Evolutionary conservation across 1,284 basidiomycete genomes (phyloP), one percentile per base, ranked within the genome.

Genomic region (Thecaphora thlaspeos): DNA sequence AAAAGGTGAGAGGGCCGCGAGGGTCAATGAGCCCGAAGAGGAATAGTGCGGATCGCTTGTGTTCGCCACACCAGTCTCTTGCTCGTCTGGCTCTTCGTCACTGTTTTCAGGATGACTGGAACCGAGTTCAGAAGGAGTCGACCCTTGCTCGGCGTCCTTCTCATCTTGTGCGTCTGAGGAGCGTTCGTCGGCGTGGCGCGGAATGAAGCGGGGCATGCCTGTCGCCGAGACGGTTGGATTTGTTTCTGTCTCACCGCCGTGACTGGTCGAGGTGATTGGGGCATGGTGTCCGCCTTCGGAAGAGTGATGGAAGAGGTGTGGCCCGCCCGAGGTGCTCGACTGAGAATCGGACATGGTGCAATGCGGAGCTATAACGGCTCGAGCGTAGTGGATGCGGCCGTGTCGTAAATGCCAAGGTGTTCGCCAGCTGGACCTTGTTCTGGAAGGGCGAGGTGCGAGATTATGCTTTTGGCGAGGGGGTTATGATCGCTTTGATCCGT

Each of bases 21-120:
- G 48, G 10, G 69, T 73, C 0, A 77, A 60, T 9, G 70, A 73
- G 18, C 73, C 73, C 9, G 73, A 73, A 2, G 75, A 61, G 11
- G 66, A 49, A n/a, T 57, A 55, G 3, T 43, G 26, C 7, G 51
- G 49, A 17, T 4, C 40, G 34, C 12, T 51, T 43, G 14, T 50
- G 41, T 14, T 47, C 46, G 9, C 44, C 49, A 28, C 24, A 28
- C 4, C 41, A 45, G 1, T 46, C 14, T 51, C 50, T 5, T 46
- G 26, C 7, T 47, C 43, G 8, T 57, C 52, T 9, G 45, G 37
- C 1, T 55, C 55, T 12, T 37, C 38, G 4, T 42, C 43, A 44
- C n/a, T n/a, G n/a, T n/a, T n/a, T n/a, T n/a, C n/a, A n/a, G n/a
- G n/a, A n/a, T n/a, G 26, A 28, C 26, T 28, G 7, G 26, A 28